Conservation (phyloP, 441 rosid species). For the Corymbia citriodora region DNA sequence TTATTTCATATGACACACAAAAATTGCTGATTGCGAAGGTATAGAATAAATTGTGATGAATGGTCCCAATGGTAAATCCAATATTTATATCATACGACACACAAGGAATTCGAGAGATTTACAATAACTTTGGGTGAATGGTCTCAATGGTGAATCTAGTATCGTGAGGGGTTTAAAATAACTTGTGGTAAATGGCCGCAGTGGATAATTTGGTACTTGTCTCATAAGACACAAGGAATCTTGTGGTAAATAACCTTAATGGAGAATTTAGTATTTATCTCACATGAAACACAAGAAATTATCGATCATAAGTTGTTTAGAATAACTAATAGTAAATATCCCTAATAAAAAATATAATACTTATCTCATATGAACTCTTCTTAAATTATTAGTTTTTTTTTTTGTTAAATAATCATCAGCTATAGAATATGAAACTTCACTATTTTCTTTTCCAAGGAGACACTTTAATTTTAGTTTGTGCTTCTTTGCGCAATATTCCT, state of each 20-base stretch:
- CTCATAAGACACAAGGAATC: not conserved
- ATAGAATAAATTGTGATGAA: too few relatives aligned
- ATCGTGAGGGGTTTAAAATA: too few relatives aligned
- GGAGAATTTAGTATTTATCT: not conserved
- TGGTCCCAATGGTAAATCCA: too few relatives aligned
- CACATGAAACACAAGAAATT: not conserved
- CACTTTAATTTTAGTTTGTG: not conserved
- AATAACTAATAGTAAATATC: too few relatives aligned
- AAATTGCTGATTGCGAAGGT: fast-evolving
- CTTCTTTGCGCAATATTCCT: not conserved
- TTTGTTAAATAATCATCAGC: not conserved
- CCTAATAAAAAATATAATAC: too few relatives aligned
- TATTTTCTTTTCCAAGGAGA: not conserved
- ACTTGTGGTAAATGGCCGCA: fast-evolving
- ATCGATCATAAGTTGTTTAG: fast-evolving
- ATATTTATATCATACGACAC: too few relatives aligned
- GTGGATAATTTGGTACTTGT: not conserved
- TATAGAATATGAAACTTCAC: not conserved
- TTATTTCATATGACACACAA: too few relatives aligned
- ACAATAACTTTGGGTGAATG: too few relatives aligned
- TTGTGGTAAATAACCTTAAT: not conserved
- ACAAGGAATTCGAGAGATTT: too few relatives aligned
- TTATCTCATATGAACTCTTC: not conserved
- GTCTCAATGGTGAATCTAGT: too few relatives aligned
- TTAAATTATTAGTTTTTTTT: not conserved